Base-by-base conservation (phyloP, 202 grass and related monocot genomes). In the Panicum hallii region DNA sequence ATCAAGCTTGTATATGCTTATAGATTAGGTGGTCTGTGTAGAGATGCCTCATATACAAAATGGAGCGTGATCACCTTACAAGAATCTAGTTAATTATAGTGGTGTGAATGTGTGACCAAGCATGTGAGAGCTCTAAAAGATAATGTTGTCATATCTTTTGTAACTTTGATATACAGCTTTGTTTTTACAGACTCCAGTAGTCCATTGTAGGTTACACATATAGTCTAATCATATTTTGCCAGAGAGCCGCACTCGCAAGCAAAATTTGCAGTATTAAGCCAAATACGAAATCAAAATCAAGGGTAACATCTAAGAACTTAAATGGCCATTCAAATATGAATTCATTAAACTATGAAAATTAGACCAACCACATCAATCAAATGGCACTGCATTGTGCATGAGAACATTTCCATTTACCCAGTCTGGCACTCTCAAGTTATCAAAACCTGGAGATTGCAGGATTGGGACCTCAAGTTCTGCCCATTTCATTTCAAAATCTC, bases 1-100 rank as follows among this genome's bases (percentile, higher is more conserved):
- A 78, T 5, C n/a, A 23, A 71, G 30, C 67, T 68, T 83, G 67
- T 78, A 74, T 61, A 83, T 34, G 15, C 57, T 47, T 74, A 13
- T 46, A 77, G 32, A 75, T 32, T 7, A 66, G 36, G 15, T 54
- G 56, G 38, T 63, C 34, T 28, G 11, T 69, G 12, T 41, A 81
- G 9, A 89, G 41, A 41, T 60, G 81, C 19, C 11, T 43, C 30
- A 67, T 28, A 84, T 34, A 80, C 42, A 52, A 19, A 75, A 62
- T 54, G 69, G 5, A 80, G 69, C 30, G 50, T 58, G 58, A 34
- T 12, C 49, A 38, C 26, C 11, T 42, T 58, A 67, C 23, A 88
- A 57, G 11, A 60, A 85, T 84, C 15, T 66, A 58, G 54, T 76
- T 60, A 62, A 70, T 55, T 57, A 70, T 53, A 17, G 4, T 75